These are phyloP conservation scores for Symbiodinium pilosum DNA, from an alignment of 73 alveolate genomes.

Conservation along the genomic window DNA sequence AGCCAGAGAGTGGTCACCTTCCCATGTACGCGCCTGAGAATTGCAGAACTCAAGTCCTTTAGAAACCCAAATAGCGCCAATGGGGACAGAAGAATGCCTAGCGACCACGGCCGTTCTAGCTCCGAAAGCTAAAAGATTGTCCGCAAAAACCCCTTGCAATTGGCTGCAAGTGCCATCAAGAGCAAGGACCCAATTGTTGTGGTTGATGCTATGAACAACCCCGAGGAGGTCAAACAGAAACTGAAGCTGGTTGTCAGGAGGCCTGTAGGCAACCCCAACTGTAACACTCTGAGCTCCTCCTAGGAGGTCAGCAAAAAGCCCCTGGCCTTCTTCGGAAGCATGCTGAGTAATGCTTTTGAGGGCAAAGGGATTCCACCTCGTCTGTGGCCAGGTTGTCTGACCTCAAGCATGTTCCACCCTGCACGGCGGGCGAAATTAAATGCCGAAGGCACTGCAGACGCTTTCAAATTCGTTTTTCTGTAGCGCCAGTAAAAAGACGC, in stretches of 20 bases:
- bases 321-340: not conserved
- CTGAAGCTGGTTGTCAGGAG: not conserved
- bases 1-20: not conserved
- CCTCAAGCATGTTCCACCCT: not conserved
- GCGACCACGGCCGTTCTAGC: not conserved
- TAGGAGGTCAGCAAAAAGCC: not conserved
- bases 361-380: not conserved
- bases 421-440: not conserved
- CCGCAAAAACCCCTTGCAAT: not conserved
- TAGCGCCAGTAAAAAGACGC: not conserved
- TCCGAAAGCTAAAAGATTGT: not conserved
- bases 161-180: not conserved
- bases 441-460: not conserved
- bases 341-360: not conserved
- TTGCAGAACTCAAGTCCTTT: not conserved
- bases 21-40: not conserved
- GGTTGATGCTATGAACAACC: not conserved
- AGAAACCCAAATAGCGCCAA: not conserved
- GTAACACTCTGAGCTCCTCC: not conserved
- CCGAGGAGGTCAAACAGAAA: not conserved
- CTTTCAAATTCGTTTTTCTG: not conserved
- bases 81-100: not conserved
- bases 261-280: not conserved
- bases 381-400: not conserved
- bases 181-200: not conserved